Conservation (phyloP, 148 eudicot species). For the Pharnaceum exiguum region DNA sequence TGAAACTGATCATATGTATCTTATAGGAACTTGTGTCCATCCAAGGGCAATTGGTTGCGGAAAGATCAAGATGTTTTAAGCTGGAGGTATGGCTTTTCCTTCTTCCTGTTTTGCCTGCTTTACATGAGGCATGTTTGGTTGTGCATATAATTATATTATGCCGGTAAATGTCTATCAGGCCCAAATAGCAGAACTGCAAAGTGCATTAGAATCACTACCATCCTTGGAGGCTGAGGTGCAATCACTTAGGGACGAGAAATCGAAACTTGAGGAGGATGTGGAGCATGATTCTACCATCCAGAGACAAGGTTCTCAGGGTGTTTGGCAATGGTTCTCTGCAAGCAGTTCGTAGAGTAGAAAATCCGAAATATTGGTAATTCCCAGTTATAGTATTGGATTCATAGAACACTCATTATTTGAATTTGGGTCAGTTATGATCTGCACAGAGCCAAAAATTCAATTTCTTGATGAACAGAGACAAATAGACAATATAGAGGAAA, state of each 20-base stretch:
- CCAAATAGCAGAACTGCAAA: slow-evolving; percentile 74
- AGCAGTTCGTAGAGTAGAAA: slow-evolving; percentile 14
- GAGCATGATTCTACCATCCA: slow-evolving; percentile 38
- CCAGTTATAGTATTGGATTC: too few species aligned
- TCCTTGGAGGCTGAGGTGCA: slow-evolving; percentile 75
- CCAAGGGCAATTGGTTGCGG: slow-evolving; percentile 74
- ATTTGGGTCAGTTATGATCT: too few species aligned
- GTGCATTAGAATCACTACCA: slow-evolving; percentile 55
- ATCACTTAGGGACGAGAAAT: slow-evolving; percentile 60
- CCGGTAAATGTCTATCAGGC: slow-evolving; percentile 44
- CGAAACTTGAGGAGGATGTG: slow-evolving; percentile 50
- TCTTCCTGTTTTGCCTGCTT: background rate
- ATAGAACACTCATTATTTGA: too few species aligned
- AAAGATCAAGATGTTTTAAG: slow-evolving; percentile 90
- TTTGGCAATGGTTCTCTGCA: slow-evolving; percentile 79
- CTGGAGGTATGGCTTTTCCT: slow-evolving; percentile 58
- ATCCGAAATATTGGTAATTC: too few species aligned
- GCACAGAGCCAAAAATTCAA: too few species aligned
- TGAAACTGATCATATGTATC: slow-evolving; percentile 10
- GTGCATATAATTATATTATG: background rate
- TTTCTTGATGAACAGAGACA: too few species aligned
- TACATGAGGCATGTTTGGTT: background rate
- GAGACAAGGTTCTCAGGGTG: slow-evolving; percentile 65
- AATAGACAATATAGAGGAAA: too few species aligned
- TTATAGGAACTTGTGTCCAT: slow-evolving; percentile 83